Conservation (phyloP, 129 eudicot species). For the Chrysanthemum lavandulifolium region DNA sequence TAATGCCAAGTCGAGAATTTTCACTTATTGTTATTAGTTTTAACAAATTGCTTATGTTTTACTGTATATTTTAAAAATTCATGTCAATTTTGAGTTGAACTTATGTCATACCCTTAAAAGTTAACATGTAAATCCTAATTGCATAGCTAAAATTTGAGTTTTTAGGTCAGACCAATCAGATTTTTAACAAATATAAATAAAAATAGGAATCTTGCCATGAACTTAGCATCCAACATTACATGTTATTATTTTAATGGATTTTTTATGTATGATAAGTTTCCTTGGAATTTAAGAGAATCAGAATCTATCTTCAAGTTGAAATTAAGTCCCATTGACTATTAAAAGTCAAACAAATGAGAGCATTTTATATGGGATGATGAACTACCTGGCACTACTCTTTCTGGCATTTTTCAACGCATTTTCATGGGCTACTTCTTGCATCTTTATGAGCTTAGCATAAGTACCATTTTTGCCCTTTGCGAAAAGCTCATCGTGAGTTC, state of each 20-base stretch:
- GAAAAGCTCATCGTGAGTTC: constrained; percentile 81
- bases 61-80: background rate
- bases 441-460: constrained; percentile 73
- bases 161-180: constrained; percentile 8
- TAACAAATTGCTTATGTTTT: background rate
- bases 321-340: background rate
- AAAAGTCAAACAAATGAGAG: constrained; percentile 3
- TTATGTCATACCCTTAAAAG: constrained; percentile 1
- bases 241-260: background rate
- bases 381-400: constrained; percentile 92
- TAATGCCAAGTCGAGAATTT: background rate
- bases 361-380: background rate
- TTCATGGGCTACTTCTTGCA: constrained; percentile 95
- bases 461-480: constrained; percentile 78
- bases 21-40: background rate
- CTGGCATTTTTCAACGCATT: constrained; percentile 73
- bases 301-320: background rate
- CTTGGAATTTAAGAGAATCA: constrained; percentile 8
- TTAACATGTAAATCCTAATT: constrained; percentile 11
- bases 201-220: constrained; percentile 10
- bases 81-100: background rate
- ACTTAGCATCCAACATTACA: background rate
- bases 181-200: background rate
- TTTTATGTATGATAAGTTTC: background rate
- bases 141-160: constrained; percentile 21